A percentile compares a stretch with the other conserved stretches of the same genome.
Conservation (phyloP, 495 filamentous ascomycete genomes). For the Echria macrotheca region DNA sequence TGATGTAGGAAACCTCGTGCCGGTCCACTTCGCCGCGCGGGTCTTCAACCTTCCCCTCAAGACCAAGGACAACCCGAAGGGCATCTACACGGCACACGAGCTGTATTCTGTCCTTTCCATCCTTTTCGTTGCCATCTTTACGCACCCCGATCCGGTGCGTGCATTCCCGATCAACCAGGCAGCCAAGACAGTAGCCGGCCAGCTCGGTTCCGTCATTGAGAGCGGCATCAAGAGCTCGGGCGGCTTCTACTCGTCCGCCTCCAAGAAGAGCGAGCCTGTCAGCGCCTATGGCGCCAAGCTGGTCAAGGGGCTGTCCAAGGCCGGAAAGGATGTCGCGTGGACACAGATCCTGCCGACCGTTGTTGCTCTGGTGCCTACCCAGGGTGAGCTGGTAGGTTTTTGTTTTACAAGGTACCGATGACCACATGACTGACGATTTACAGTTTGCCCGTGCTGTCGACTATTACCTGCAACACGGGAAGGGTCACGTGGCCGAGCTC, state of each 20-base stretch:
- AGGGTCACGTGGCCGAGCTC: conserved; percentile 53
- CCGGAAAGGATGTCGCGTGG: conserved; percentile 70
- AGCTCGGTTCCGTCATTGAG: conserved; percentile 39
- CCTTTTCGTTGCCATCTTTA: conserved; percentile 53
- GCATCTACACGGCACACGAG: conserved; percentile 73
- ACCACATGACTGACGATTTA: conserved; percentile 4
- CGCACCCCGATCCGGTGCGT: conserved; percentile 44
- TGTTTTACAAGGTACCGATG: background rate
- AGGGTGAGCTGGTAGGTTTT: conserved; percentile 54
- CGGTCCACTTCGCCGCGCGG: conserved; percentile 64
- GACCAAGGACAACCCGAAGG: conserved; percentile 59
- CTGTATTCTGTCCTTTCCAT: conserved; percentile 69
- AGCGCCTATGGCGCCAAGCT: conserved; percentile 63
- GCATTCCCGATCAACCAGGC: conserved; percentile 56
- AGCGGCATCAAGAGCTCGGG: conserved; percentile 56
- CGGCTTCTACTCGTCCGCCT: conserved; percentile 37
- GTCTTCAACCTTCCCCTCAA: conserved; percentile 72
- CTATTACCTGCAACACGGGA: conserved; percentile 60
- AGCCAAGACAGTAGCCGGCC: conserved; percentile 53
- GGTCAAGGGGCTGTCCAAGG: conserved; percentile 63
- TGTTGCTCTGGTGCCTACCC: conserved; percentile 54
- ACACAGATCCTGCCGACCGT: conserved; percentile 54
- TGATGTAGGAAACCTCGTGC: conserved; percentile 70
- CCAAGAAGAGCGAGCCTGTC: conserved; percentile 49
- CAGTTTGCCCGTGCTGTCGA: conserved; percentile 70